phyloP scores from a whole-genome alignment of 306 rosid species.

The Acmispon strigosus region DNA sequence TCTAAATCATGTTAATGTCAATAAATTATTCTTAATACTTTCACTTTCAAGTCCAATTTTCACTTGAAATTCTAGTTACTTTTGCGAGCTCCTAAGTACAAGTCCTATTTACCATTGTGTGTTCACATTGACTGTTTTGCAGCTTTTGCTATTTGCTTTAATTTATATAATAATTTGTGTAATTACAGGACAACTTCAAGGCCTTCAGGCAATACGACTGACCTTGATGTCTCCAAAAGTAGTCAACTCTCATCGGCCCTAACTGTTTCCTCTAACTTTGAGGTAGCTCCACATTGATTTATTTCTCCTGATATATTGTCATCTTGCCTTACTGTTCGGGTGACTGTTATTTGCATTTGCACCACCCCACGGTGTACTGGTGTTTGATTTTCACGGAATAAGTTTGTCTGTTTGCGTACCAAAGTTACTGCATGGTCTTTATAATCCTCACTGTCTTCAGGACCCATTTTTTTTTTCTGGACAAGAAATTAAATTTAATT shows the following conservation, averaged over 20 bases:
- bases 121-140: background rate
- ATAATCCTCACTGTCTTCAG: background rate
- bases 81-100: background rate
- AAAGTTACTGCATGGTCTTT: background rate
- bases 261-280: constrained; percentile 92
- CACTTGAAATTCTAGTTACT: background rate
- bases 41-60: background rate
- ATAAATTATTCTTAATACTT: too few species aligned
- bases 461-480: background rate
- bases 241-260: constrained; percentile 59
- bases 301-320: constrained; percentile 11
- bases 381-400: background rate
- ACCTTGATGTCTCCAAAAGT: constrained; percentile 55
- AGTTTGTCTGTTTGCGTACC: constrained; percentile 1
- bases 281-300: constrained; percentile 39
- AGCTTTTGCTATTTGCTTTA: constrained; percentile 12
- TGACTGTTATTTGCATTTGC: background rate
- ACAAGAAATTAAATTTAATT: background rate
- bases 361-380: background rate
- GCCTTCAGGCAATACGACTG: constrained; percentile 49
- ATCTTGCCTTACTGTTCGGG: background rate
- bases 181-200: constrained; percentile 65
- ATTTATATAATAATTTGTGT: constrained; percentile 6
- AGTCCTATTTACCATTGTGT: background rate
- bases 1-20: too few species aligned